These are phyloP conservation scores for Saururus chinensis DNA, from an alignment of 164 flowering plant species.

Conservation along the genomic window DNA sequence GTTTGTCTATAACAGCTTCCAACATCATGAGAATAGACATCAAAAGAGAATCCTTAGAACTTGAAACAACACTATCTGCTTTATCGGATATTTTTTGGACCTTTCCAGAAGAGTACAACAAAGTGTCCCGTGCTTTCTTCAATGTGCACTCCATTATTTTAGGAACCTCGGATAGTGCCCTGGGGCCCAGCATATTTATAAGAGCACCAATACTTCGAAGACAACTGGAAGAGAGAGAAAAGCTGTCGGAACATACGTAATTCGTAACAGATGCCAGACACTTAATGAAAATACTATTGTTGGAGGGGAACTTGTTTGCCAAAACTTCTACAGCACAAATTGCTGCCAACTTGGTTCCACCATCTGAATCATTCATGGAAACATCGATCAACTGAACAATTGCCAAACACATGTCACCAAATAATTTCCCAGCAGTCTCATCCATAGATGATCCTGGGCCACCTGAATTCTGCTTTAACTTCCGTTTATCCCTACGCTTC, in stretches of 20 bases:
- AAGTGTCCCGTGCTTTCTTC: slow-evolving; percentile 19
- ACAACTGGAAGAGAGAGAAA: slow-evolving; percentile 51
- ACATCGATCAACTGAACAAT: slow-evolving; percentile 50
- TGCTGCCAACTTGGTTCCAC: slow-evolving; percentile 49
- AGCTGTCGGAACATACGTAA: slow-evolving; percentile 30
- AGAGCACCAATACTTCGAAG: slow-evolving; percentile 61
- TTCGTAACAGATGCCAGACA: slow-evolving; percentile 53
- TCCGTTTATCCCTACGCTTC: slow-evolving; percentile 23
- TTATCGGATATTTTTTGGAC: slow-evolving; percentile 6
- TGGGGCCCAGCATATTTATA: slow-evolving; percentile 69
- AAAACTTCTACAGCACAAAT: slow-evolving; percentile 67
- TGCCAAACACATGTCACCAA: slow-evolving; percentile 39
- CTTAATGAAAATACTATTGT: slow-evolving; percentile 27
- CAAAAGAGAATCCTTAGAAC: slow-evolving; percentile 29
- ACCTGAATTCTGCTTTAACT: slow-evolving; percentile 6
- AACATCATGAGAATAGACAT: slow-evolving; percentile 44
- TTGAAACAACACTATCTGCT: slow-evolving; percentile 6
- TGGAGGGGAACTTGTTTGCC: slow-evolving; percentile 41
- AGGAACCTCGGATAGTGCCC: slow-evolving; percentile 66
- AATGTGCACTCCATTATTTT: slow-evolving; percentile 41
- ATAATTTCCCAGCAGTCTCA: slow-evolving; percentile 31
- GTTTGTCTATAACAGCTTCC: slow-evolving; percentile 68
- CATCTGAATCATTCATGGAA: slow-evolving; percentile 19
- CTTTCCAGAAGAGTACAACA: slow-evolving; percentile 6
- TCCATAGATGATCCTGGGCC: slow-evolving; percentile 39